Evolutionary conservation across 2,329 filamentous ascomycete genomes (phyloP).

Genomic region (Sporothrix humicola): DNA sequence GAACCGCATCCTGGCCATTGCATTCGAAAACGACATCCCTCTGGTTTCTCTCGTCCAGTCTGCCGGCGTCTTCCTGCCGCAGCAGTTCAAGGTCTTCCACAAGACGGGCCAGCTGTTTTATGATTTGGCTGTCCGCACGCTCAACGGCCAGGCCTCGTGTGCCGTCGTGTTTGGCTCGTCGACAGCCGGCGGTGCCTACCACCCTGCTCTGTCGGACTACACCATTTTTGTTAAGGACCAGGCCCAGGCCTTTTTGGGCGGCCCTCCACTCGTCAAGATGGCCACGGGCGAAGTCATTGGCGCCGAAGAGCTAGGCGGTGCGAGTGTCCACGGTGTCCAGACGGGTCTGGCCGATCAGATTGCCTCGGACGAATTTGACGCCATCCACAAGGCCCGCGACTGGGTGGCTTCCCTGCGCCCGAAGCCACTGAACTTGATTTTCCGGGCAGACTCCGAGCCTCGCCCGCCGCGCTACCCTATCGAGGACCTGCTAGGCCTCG

Average conservation of each 20-base stretch:
- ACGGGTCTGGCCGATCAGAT: conserved; percentile 53
- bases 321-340: conserved; percentile 46
- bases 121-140: conserved; percentile 12
- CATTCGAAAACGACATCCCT: conserved; percentile 17
- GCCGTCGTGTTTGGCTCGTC: conserved; percentile 19
- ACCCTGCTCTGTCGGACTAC: conserved; percentile 17
- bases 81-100: conserved; percentile 24
- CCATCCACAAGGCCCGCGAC: conserved; percentile 44
- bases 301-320: conserved; percentile 52
- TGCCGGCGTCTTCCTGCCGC: conserved; percentile 15
- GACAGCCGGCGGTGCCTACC: conserved; percentile 17
- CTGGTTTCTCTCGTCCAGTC: conserved; percentile 10
- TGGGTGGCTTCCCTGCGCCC: conserved; percentile 42
- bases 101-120: conserved; percentile 16
- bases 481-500: conserved; percentile 48
- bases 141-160: conserved; percentile 18
- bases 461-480: conserved; percentile 43
- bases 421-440: not conserved
- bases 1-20: conserved; percentile 16
- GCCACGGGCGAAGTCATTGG: conserved; percentile 52
- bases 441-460: conserved; percentile 32
- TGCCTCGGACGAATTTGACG: conserved; percentile 52
- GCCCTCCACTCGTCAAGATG: conserved; percentile 54
- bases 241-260: conserved; percentile 52
- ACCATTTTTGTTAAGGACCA: conserved; percentile 48